Evolutionary conservation across 208 protist genomes (phyloP).

Genomic region (Trypanosoma cruzi): DNA sequence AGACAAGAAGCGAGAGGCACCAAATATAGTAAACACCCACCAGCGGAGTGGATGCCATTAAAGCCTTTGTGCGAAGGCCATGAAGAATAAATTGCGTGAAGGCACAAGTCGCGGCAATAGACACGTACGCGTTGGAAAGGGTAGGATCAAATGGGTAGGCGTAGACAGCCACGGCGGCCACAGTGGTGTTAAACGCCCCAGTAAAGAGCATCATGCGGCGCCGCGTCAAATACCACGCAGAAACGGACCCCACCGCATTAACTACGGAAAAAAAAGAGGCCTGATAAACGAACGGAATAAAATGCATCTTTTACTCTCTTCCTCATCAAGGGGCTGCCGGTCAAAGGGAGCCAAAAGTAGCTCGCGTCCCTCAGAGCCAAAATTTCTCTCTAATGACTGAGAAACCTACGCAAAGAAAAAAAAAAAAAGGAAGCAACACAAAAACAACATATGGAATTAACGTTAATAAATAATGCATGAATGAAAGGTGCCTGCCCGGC

Average conservation of each 20-base stretch:
- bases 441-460: not conserved
- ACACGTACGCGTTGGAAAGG: conserved; percentile 58
- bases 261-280: conserved; percentile 54
- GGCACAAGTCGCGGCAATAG: conserved; percentile 50
- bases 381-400: not conserved
- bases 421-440: not conserved
- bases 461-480: not conserved
- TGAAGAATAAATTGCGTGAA: conserved; percentile 70
- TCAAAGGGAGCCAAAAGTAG: not conserved
- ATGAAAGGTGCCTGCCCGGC: not conserved
- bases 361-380: not conserved
- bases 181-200: conserved; percentile 65
- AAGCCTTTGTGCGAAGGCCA: conserved; percentile 51
- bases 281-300: conserved; percentile 56
- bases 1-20: conserved; percentile 54
- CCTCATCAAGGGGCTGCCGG: not conserved
- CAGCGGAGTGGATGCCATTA: conserved; percentile 36
- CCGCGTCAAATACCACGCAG: conserved; percentile 59
- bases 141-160: conserved; percentile 58
- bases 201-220: conserved; percentile 72
- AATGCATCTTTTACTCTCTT: conserved; percentile 17
- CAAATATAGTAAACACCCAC: conserved; percentile 51
- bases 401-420: not conserved
- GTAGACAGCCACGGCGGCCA: conserved; percentile 43
- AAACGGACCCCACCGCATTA: conserved; percentile 59